These are phyloP conservation scores for Acacia crassicarpa DNA, from an alignment of 306 rosid genomes.

Conservation along the genomic window DNA sequence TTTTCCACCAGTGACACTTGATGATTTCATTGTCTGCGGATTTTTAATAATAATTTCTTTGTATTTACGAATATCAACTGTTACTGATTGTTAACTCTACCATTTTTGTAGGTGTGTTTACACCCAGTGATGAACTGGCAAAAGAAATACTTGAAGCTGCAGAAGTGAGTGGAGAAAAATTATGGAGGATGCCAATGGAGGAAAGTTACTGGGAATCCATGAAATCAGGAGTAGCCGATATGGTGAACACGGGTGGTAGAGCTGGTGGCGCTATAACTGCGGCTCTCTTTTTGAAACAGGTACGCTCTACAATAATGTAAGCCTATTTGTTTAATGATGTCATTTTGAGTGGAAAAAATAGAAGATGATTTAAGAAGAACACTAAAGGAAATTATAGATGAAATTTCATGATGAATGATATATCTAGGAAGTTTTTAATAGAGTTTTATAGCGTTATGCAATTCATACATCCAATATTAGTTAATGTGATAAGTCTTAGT, in stretches of 20 bases:
- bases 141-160: conserved; percentile 84
- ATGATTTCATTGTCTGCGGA: not conserved
- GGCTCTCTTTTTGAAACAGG: conserved; percentile 97
- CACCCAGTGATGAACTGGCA: conserved; percentile 94
- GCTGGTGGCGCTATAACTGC: conserved; percentile 91
- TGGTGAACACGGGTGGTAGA: conserved; percentile 88
- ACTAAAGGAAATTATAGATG: not conserved
- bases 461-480: not conserved
- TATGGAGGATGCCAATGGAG: conserved; percentile 96
- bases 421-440: not conserved
- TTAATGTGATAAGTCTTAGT: not conserved
- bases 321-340: not conserved
- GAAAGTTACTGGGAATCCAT: conserved; percentile 97
- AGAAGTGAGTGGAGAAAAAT: conserved; percentile 83
- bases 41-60: not conserved
- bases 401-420: not conserved
- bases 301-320: conserved; percentile 19
- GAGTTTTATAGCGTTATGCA: not conserved
- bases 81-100: conserved; percentile 19
- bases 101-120: conserved; percentile 69
- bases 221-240: conserved; percentile 97
- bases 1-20: conserved; percentile 10
- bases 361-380: not conserved
- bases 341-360: not conserved
- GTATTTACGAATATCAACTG: not conserved